phyloP scores from a whole-genome alignment of 139 green algal species.

The Chlamydomonas eustigma region DNA sequence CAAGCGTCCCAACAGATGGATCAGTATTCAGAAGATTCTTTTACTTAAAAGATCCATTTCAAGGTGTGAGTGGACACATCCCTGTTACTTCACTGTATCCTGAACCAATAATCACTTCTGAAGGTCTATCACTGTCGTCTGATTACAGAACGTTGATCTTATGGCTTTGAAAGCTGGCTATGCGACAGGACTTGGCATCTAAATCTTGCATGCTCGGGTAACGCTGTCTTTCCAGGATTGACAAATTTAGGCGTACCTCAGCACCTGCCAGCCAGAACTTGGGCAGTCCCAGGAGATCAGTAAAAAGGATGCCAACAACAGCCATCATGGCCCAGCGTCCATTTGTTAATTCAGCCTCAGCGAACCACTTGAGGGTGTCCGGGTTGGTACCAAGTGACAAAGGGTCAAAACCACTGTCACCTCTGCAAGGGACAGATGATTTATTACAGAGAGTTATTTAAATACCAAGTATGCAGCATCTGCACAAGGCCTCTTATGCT shows the following conservation, averaged over 20 bases:
- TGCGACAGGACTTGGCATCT: no score
- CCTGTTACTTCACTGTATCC: no score
- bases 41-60: no score
- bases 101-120: no score
- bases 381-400: conserved; percentile 56
- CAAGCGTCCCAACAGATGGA: no score
- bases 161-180: background rate
- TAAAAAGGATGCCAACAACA: conserved; percentile 81
- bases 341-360: conserved; percentile 84
- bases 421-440: conserved; percentile 4
- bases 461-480: no score
- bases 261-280: conserved; percentile 79
- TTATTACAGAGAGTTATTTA: background rate
- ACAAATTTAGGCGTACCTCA: conserved; percentile 48
- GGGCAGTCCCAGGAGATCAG: conserved; percentile 60
- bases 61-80: no score
- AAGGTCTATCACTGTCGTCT: no score
- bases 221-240: no score
- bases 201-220: background rate
- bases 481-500: no score
- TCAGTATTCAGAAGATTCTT: no score
- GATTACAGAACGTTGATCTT: background rate
- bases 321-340: conserved; percentile 87
- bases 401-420: conserved; percentile 61
- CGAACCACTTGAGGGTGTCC: conserved; percentile 59